phyloP scores from a whole-genome alignment of 2,329 filamentous ascomycete species.

The Calonectria montana region DNA sequence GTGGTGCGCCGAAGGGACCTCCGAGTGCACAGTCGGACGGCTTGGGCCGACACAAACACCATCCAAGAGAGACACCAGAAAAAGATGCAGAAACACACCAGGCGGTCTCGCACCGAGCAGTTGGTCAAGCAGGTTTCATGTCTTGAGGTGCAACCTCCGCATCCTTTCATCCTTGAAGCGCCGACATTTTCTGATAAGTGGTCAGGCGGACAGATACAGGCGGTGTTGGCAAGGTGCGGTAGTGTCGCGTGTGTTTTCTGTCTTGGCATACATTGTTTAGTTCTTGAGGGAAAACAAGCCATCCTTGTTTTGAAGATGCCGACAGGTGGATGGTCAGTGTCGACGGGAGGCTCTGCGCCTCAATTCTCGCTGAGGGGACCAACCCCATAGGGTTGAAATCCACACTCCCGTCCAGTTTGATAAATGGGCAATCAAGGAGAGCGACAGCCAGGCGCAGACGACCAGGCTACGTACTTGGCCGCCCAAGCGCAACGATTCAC shows the following conservation, averaged over 20 bases:
- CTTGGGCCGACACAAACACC: conserved; percentile 24
- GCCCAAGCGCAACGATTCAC: conserved; percentile 7
- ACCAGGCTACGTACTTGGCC: neutral
- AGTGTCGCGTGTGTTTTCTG: neutral
- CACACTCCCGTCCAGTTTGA: neutral
- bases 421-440: neutral
- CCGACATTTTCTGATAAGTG: conserved; percentile 19
- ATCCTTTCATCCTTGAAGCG: conserved; percentile 21
- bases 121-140: conserved; percentile 7
- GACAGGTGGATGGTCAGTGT: neutral
- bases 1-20: conserved; percentile 6
- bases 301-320: conserved; percentile 10
- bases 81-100: no score
- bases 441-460: neutral
- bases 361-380: neutral
- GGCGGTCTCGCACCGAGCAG: no score
- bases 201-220: conserved; percentile 4
- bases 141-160: conserved; percentile 6
- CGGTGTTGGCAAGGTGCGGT: neutral
- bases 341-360: conserved; percentile 4
- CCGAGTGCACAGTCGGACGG: conserved; percentile 22
- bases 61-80: conserved; percentile 18
- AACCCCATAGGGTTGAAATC: neutral
- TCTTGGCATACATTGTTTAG: conserved; percentile 1
- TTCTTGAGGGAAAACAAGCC: neutral